A percentile compares a stretch with the other conserved stretches of the same genome.
phyloP scores from a whole-genome alignment of 352 stramenopile genomes.

The Lagenidium sp. region DNA sequence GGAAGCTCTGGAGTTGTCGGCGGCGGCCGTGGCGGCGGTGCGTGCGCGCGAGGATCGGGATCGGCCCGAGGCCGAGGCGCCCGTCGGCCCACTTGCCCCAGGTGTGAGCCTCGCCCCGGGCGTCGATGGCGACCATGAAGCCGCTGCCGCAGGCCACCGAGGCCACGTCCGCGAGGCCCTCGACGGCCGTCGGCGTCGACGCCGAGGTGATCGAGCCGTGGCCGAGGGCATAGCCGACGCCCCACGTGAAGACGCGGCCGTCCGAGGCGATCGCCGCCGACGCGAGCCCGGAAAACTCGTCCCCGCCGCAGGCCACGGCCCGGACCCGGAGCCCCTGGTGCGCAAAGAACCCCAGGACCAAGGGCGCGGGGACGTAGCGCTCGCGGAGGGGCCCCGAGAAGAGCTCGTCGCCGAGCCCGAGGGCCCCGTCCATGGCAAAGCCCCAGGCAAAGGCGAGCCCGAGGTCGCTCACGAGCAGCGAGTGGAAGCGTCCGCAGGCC shows the following conservation, averaged over 20 bases:
- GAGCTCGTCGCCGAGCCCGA: slow-evolving; percentile 22
- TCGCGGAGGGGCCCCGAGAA: slow-evolving; percentile 22
- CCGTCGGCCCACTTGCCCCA: slow-evolving; percentile 79
- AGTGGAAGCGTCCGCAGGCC: slow-evolving; percentile 47
- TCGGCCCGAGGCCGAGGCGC: slow-evolving; percentile 54
- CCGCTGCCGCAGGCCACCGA: slow-evolving; percentile 60
- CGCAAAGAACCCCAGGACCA: too few relatives aligned
- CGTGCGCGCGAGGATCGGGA: slow-evolving; percentile 34
- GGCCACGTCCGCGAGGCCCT: slow-evolving; percentile 7
- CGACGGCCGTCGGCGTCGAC: slow-evolving; percentile 19
- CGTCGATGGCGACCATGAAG: slow-evolving; percentile 64
- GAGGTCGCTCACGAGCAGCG: slow-evolving; percentile 53
- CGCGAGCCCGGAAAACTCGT: slow-evolving; percentile 44
- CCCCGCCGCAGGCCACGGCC: slow-evolving; percentile 39
- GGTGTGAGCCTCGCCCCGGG: slow-evolving; percentile 45
- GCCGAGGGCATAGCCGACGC: slow-evolving; percentile 39
- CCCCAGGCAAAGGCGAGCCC: slow-evolving; percentile 57
- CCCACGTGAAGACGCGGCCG: slow-evolving; percentile 72
- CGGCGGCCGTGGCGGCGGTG: slow-evolving; percentile 25
- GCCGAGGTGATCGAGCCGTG: slow-evolving; percentile 26
- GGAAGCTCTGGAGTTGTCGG: slow-evolving; percentile 54
- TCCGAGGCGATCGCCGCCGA: slow-evolving; percentile 53
- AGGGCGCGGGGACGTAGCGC: slow-evolving; percentile 41
- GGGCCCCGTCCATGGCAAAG: slow-evolving; percentile 32
- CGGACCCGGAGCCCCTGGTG: too few relatives aligned